Conservation (phyloP, 2,329 filamentous ascomycete genomes). For the Trichoderma oligosporum region DNA sequence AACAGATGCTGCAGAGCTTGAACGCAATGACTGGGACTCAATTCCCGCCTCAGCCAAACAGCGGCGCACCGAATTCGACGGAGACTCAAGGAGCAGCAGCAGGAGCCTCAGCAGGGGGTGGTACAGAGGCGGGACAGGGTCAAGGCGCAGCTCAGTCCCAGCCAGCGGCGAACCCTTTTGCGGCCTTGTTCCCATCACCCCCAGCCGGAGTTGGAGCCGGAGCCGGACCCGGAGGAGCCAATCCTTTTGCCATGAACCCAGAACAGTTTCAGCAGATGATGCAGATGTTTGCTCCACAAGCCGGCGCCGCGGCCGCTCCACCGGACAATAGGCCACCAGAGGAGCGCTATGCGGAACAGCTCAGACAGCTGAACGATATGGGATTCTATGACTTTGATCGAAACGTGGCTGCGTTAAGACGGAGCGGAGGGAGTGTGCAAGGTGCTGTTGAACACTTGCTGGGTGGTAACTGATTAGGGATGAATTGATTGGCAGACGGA, state of each 20-base stretch:
- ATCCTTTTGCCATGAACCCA: slow-evolving; percentile 48
- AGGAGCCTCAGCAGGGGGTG: not conserved
- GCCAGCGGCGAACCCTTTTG: slow-evolving; percentile 60
- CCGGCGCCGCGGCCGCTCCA: slow-evolving; percentile 53
- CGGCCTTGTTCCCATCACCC: slow-evolving; percentile 53
- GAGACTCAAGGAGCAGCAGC: slow-evolving; percentile 25
- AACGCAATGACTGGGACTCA: slow-evolving; percentile 22
- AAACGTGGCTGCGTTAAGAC: slow-evolving; percentile 81
- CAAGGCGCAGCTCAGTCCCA: slow-evolving; percentile 29
- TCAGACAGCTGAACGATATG: slow-evolving; percentile 96
- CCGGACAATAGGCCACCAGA: slow-evolving; percentile 85
- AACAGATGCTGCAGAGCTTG: slow-evolving; percentile 31
- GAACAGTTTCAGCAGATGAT: slow-evolving; percentile 54
- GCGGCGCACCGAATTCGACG: slow-evolving; percentile 20
- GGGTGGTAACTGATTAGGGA: slow-evolving; percentile 29
- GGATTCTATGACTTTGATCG: slow-evolving; percentile 96
- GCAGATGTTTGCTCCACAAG: slow-evolving; percentile 42
- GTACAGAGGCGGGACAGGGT: slow-evolving; percentile 12
- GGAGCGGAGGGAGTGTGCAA: slow-evolving; percentile 90
- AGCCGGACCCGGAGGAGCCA: too few species aligned
- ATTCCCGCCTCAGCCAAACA: not conserved
- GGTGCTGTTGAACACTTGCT: slow-evolving; percentile 79
- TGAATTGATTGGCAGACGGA: not conserved
- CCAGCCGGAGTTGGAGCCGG: too few species aligned
- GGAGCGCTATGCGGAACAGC: slow-evolving; percentile 84